phyloP scores from a whole-genome alignment of 768 basidiomycete species.

The Hebeloma cylindrosporum region DNA sequence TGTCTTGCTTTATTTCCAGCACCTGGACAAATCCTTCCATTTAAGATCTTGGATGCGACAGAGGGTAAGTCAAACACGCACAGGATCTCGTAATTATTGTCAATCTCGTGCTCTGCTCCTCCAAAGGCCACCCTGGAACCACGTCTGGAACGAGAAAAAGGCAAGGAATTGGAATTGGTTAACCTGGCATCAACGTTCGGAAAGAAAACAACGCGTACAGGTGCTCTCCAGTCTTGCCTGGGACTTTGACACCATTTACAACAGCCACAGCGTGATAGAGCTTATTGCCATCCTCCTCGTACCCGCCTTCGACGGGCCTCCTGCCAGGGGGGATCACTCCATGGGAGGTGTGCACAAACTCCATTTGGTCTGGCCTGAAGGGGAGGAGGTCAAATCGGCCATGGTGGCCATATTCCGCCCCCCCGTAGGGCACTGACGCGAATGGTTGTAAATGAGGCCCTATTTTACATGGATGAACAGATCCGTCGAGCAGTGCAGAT shows the following conservation, averaged over 20 bases:
- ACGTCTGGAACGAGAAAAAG: slow-evolving; percentile 31
- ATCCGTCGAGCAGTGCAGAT: slow-evolving; percentile 63
- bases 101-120: slow-evolving; percentile 41
- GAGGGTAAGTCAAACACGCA: slow-evolving; percentile 28
- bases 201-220: slow-evolving; percentile 43
- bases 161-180: slow-evolving; percentile 15
- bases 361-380: slow-evolving; percentile 66
- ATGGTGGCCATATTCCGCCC: slow-evolving; percentile 55
- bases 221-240: slow-evolving; percentile 73
- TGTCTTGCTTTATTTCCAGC: slow-evolving; percentile 34
- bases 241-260: slow-evolving; percentile 56
- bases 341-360: slow-evolving; percentile 62
- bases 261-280: slow-evolving; percentile 66
- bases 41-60: no score
- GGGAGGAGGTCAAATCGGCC: slow-evolving; percentile 79
- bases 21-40: no score
- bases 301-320: slow-evolving; percentile 68
- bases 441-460: slow-evolving; percentile 53
- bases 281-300: slow-evolving; percentile 65
- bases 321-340: slow-evolving; percentile 61
- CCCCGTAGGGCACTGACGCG: slow-evolving; percentile 63
- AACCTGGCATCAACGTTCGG: neutral
- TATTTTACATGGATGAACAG: slow-evolving; percentile 86
- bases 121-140: slow-evolving; percentile 48
- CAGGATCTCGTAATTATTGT: slow-evolving; percentile 49